phyloP scores from a whole-genome alignment of 495 filamentous ascomycete species.

The Emericellopsis terricola region DNA sequence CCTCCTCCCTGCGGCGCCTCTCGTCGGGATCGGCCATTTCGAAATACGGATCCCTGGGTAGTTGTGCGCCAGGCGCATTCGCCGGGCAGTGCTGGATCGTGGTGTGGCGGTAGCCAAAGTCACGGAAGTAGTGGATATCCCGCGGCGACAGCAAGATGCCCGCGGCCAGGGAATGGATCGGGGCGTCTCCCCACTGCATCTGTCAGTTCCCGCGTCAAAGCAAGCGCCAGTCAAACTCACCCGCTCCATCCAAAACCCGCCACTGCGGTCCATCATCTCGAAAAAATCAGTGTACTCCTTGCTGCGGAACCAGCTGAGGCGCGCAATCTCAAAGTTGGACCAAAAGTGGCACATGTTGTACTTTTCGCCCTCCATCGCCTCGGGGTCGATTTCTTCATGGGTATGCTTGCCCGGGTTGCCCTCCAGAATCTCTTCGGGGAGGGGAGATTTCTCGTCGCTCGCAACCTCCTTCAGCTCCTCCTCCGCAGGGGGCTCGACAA shows the following conservation, averaged over 20 bases:
- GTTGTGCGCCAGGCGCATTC: conserved; percentile 82
- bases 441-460: conserved; percentile 46
- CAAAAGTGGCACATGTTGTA: conserved; percentile 99
- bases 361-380: conserved; percentile 90
- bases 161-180: conserved; percentile 93
- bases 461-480: conserved; percentile 26
- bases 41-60: conserved; percentile 62
- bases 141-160: conserved; percentile 63
- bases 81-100: conserved; percentile 98
- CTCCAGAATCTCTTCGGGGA: conserved; percentile 71
- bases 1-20: conserved; percentile 79
- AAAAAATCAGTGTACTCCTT: conserved; percentile 97
- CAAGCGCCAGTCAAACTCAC: conserved; percentile 23
- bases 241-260: conserved; percentile 97
- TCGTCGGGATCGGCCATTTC: conserved; percentile 75
- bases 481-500: conserved; percentile 47
- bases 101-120: conserved; percentile 95
- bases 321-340: conserved; percentile 99
- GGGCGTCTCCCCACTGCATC: conserved; percentile 87
- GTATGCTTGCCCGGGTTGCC: conserved; percentile 55
- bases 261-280: conserved; percentile 95
- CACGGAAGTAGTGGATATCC: conserved; percentile 98
- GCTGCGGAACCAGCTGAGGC: conserved; percentile 87
- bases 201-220: neutral
- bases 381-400: conserved; percentile 67